A percentile compares a stretch with the other conserved stretches of the same genome.
These are phyloP conservation scores for Tulasnella sp. DNA, from an alignment of 768 basidiomycete genomes.

Conservation along the genomic window DNA sequence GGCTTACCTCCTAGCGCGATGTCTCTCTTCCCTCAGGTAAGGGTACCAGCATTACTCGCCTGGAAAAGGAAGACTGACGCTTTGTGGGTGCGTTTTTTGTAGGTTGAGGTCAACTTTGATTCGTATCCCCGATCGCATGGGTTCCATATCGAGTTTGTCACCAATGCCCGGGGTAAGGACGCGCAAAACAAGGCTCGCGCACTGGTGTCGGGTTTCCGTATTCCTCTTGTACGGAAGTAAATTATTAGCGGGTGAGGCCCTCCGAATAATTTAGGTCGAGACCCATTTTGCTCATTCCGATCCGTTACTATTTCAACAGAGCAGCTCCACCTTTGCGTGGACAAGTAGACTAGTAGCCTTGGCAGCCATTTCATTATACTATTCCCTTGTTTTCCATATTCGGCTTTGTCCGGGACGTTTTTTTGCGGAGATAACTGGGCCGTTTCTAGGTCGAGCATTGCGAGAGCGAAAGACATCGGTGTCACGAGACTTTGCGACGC, in stretches of 20 bases:
- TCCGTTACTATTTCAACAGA: neutral
- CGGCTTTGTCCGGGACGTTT: neutral
- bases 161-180: slow-evolving; percentile 75
- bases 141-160: slow-evolving; percentile 91
- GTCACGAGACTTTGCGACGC: neutral
- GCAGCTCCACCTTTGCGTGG: neutral
- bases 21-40: slow-evolving; percentile 61
- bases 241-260: neutral
- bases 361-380: neutral
- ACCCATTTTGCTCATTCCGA: neutral
- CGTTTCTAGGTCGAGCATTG: neutral
- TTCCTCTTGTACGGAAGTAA: slow-evolving; percentile 56
- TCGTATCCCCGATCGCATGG: slow-evolving; percentile 77
- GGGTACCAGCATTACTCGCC: neutral
- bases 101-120: slow-evolving; percentile 90
- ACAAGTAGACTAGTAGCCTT: neutral
- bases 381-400: neutral
- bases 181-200: slow-evolving; percentile 84
- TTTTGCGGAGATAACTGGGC: neutral
- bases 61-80: neutral
- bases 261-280: neutral
- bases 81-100: slow-evolving; percentile 26
- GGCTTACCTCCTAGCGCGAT: slow-evolving; percentile 45
- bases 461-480: neutral
- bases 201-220: slow-evolving; percentile 80